Percentiles rank a stretch among this genome's conserved stretches.
Conservation (phyloP, 768 basidiomycete genomes). For the Dacryopinax primogenitus region DNA sequence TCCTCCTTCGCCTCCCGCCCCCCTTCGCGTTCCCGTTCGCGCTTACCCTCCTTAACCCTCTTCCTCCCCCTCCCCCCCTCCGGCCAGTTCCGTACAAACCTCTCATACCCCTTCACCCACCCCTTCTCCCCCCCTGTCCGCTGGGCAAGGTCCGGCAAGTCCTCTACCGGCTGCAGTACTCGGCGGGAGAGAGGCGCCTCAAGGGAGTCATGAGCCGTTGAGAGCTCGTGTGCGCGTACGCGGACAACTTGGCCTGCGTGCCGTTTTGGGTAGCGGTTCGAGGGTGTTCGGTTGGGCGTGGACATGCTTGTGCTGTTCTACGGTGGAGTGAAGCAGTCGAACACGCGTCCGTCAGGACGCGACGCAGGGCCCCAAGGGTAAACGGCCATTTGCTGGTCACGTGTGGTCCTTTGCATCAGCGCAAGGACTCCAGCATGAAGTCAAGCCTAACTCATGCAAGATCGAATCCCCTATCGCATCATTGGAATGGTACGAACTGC, state of each 20-base stretch:
- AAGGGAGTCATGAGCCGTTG: background rate
- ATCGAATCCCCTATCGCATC: too few species aligned
- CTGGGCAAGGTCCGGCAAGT: background rate
- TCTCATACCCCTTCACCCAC: background rate
- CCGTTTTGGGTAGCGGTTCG: background rate
- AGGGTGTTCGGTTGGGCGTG: too few species aligned
- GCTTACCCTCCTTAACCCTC: too few species aligned
- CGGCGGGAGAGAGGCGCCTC: background rate
- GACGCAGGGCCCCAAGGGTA: too few species aligned
- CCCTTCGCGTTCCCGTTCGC: constrained; percentile 5
- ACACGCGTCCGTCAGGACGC: too few species aligned
- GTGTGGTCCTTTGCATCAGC: too few species aligned
- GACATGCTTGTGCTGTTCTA: too few species aligned
- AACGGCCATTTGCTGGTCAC: too few species aligned
- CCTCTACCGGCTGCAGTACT: background rate
- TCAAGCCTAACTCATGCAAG: too few species aligned
- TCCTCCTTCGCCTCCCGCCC: constrained; percentile 16
- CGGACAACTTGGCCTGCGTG: background rate
- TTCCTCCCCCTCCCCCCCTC: background rate
- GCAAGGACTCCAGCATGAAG: too few species aligned
- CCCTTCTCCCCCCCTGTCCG: background rate
- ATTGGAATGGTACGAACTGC: too few species aligned
- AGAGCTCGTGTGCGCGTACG: background rate
- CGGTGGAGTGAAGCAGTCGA: too few species aligned
- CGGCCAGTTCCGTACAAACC: background rate